These are phyloP conservation scores for Teratosphaeria zuluensis DNA, from an alignment of 2,329 filamentous ascomycete species.

Conservation along the genomic window DNA sequence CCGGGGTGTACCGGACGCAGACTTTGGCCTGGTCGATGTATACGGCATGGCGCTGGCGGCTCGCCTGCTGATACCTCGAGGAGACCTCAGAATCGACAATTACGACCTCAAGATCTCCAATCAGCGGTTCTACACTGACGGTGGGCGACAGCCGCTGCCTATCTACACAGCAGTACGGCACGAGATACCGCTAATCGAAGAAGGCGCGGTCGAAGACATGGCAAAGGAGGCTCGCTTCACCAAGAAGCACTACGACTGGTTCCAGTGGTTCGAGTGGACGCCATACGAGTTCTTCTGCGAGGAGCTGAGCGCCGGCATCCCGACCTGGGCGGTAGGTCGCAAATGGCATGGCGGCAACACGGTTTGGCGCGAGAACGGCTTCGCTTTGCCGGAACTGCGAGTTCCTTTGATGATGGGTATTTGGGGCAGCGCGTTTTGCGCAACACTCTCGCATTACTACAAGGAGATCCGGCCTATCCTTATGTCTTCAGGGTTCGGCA, in stretches of 20 bases:
- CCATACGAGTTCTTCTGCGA: constrained; percentile 95
- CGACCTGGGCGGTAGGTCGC: constrained; percentile 84
- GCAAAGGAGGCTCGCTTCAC: constrained; percentile 24
- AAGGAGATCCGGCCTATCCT: constrained; percentile 81
- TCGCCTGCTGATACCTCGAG: constrained; percentile 74
- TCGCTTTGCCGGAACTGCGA: constrained; percentile 73
- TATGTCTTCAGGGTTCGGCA: constrained; percentile 61
- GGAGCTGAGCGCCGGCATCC: constrained; percentile 82
- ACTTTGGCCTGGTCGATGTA: constrained; percentile 85
- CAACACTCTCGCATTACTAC: constrained; percentile 92
- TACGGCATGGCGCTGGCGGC: constrained; percentile 82
- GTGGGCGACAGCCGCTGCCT: constrained; percentile 74
- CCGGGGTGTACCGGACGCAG: constrained; percentile 66
- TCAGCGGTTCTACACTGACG: constrained; percentile 64
- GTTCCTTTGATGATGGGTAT: constrained; percentile 80
- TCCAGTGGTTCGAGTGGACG: constrained; percentile 95
- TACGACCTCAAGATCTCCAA: constrained; percentile 84
- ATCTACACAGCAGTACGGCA: constrained; percentile 95
- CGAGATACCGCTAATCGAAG: constrained; percentile 62
- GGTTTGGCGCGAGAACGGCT: constrained; percentile 51
- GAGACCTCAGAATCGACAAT: constrained; percentile 67
- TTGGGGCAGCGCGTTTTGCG: constrained; percentile 96
- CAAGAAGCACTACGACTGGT: constrained; percentile 58
- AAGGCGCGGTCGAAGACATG: constrained; percentile 7
- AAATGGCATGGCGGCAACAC: constrained; percentile 66